Evolutionary conservation across 768 basidiomycete genomes (phyloP), one percentile per base, ranked within the genome.

Genomic region (Mycena galopus): DNA sequence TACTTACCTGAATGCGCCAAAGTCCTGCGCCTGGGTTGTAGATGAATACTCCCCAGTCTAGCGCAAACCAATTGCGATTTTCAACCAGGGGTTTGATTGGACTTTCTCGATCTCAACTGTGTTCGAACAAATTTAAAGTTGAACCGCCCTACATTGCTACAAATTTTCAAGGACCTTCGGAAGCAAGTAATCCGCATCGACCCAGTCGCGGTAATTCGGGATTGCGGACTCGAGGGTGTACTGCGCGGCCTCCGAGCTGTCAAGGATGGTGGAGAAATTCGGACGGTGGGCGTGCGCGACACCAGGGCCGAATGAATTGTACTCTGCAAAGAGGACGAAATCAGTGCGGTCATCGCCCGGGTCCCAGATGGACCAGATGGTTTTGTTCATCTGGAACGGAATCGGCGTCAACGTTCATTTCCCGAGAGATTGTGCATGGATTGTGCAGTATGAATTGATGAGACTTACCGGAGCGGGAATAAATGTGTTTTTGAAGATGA

Each of bases 281-380:
- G 78, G 30, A 4, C 76, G 75, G 21, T 67, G 14, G 4, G 61
- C 73, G 17, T 64, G 42, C 14, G 33, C 65, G 1, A 72, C 74
- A 0, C 78, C 78, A 0, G 69, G 44, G 9, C 78, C 78, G 29
- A 73, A 75, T 19, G 76, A 78, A 59, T 76, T 67, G 50, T 72
- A 79, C 42, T 79, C 78, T 3, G 74, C 80, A 32, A 80, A 79
- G 57, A 77, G 60, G 47, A 82, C 67, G 29, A 78, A 75, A 65
- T 78, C 78, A 16, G 74, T 81, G 1, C 78, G 70, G 27, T 75
- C 62, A 69, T 78, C 79, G 50, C 71, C 71, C 4, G 62, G 55
- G 64, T 73, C 67, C 81, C 81, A 82, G 37, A 78, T 75, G 32
- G 77, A 77, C 80, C 80, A 81, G 55, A 81, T 73, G 3, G 74